Base-by-base conservation (phyloP, 352 stramenopile genomes). In the Pythium insidiosum region DNA sequence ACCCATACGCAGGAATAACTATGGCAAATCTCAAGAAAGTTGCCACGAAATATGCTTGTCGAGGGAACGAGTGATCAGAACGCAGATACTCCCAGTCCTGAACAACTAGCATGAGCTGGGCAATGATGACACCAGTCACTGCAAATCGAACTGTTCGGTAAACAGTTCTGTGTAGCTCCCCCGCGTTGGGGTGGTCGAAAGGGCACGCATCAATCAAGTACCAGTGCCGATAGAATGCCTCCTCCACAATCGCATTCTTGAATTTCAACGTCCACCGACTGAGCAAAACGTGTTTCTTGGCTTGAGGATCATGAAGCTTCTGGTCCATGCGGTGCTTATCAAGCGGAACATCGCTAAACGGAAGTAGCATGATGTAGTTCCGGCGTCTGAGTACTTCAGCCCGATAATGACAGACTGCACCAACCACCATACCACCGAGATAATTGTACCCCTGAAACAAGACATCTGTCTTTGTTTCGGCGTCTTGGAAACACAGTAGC, bases 21-120 rank as follows among this genome's bases (percentile, higher is more conserved):
- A 73, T 52, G 1, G 47, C 60, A 20, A 73, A 70, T 10, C 63
- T 52, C 12, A 67, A n/a, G 22, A 38, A 47, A 1, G 50, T 63
- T 0, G 57, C 50, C 0, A 64, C 29, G 0, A 50, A 20, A 24
- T 70, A 66, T 0, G 53, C 47, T 0, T 37, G 24, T 28, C 36
- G 21, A 2, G 53, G 53, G 28, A 61, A 61, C 5, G 21, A 44
- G 1, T 12, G 10, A 19, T 58, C 48, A 12, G 42, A 44, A 19
- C 49, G 53, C n/a, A 74, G 51, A 24, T 71, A 74, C 35, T 66
- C 41, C 54, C 62, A 65, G 38, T 74, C 67, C 31, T 78, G 66
- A 13, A 67, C 38, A 12, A 55, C 50, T 4, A 73, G 45, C 29
- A 68, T 47, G n/a, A 76, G 30, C 43, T 76, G 66, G 6, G 62